Evolutionary conservation across 1,284 basidiomycete species (phyloP).

Genomic region (Vanrija pseudolonga): DNA sequence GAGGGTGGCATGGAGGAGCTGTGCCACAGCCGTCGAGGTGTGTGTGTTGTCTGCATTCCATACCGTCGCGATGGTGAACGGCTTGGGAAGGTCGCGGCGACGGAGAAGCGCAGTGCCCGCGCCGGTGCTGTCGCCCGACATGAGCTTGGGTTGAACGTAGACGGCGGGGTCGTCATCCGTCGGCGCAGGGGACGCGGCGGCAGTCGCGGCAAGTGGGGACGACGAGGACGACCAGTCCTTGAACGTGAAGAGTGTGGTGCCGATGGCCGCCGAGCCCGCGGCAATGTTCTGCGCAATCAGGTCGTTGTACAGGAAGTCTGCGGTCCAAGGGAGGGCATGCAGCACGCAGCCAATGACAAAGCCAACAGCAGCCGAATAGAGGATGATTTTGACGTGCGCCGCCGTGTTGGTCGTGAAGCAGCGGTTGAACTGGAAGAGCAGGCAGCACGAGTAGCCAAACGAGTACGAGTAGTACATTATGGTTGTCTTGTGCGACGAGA

Average conservation of each 20-base stretch:
- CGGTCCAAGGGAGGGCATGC: slow-evolving; percentile 6
- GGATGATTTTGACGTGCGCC: slow-evolving; percentile 6
- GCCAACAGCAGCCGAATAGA: slow-evolving; percentile 1
- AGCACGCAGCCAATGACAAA: slow-evolving; percentile 2
- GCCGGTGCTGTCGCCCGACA: neutral
- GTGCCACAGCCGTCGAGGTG: neutral
- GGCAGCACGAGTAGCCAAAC: slow-evolving; percentile 10
- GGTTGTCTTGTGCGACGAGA: slow-evolving; percentile 1
- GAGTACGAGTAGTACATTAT: slow-evolving; percentile 11
- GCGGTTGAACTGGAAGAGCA: slow-evolving; percentile 14
- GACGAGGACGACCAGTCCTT: slow-evolving; percentile 1
- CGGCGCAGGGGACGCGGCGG: neutral
- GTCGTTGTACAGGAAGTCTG: slow-evolving; percentile 9
- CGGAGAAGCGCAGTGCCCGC: neutral
- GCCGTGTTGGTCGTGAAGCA: slow-evolving; percentile 12
- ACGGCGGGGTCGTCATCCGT: neutral
- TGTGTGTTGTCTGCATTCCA: slow-evolving; percentile 1
- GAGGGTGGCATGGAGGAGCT: neutral
- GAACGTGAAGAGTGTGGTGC: slow-evolving; percentile 1
- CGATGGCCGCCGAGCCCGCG: neutral
- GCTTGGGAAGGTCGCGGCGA: neutral
- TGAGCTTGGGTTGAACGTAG: slow-evolving; percentile 1
- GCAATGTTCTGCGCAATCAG: slow-evolving; percentile 3
- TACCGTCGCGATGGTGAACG: neutral
- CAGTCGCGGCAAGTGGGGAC: neutral